Evolutionary conservation across 768 basidiomycete genomes (phyloP).

Genomic region (Lentinula sp.): DNA sequence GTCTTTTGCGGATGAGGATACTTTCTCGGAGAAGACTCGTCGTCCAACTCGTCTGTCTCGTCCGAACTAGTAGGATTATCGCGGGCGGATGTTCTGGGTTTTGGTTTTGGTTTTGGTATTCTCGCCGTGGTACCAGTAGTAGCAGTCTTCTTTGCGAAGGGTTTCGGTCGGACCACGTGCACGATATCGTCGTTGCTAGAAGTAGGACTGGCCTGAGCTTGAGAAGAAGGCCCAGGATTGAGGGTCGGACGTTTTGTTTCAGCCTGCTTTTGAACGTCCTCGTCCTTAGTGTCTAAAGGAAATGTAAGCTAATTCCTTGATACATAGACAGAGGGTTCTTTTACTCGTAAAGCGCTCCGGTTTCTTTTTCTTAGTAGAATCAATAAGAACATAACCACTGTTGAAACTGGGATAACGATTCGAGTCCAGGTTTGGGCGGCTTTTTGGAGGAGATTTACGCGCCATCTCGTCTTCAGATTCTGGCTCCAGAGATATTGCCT

Average conservation of each 20-base stretch:
- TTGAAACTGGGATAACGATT: not conserved
- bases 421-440: too few species aligned
- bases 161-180: not conserved
- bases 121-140: not conserved
- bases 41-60: too few species aligned
- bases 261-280: not conserved
- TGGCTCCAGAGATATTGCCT: not conserved
- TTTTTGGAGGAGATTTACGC: not conserved
- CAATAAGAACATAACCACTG: not conserved
- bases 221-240: too few species aligned
- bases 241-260: too few species aligned
- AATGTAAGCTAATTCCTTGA: not conserved
- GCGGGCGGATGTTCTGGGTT: too few species aligned
- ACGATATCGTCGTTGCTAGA: too few species aligned
- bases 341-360: not conserved
- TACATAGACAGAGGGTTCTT: not conserved
- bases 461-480: not conserved
- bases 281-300: not conserved
- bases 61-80: too few species aligned
- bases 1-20: too few species aligned
- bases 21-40: too few species aligned
- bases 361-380: not conserved
- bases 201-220: too few species aligned
- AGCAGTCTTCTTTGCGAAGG: not conserved
- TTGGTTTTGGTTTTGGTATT: too few species aligned